Percentiles rank a stretch among this genome's conserved stretches.
phyloP scores from a whole-genome alignment of 2,329 filamentous ascomycete genomes.

The Ophiostoma sp. region DNA sequence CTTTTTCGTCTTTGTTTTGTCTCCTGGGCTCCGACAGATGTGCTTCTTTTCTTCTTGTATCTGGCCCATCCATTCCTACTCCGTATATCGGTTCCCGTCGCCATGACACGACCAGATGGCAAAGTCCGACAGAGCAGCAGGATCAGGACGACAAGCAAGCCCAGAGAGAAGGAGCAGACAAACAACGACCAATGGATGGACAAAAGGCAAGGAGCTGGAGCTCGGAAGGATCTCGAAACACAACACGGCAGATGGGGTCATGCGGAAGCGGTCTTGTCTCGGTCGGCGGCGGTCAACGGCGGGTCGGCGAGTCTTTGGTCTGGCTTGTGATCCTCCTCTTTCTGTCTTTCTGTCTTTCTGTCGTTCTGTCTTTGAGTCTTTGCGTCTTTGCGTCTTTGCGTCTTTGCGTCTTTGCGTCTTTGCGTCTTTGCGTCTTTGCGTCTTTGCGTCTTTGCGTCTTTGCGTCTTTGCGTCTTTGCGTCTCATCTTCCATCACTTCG shows the following conservation, averaged over 20 bases:
- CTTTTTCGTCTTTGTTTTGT: background rate
- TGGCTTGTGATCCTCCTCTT: constrained; percentile 13
- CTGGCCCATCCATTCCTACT: too few relatives aligned
- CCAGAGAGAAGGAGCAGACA: too few relatives aligned
- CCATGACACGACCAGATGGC: too few relatives aligned
- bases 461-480: background rate
- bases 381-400: background rate
- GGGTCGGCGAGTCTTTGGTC: constrained; percentile 14
- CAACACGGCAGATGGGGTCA: constrained; percentile 1
- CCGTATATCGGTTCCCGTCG: too few relatives aligned
- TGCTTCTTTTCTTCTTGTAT: too few relatives aligned
- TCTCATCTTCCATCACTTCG: background rate
- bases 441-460: background rate
- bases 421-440: background rate
- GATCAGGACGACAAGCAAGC: too few relatives aligned
- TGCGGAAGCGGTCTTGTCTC: constrained; percentile 5
- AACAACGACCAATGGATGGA: too few relatives aligned
- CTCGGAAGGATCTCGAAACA: constrained; percentile 14
- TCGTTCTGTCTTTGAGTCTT: background rate
- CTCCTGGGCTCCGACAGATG: background rate
- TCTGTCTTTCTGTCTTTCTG: background rate
- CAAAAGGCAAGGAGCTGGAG: background rate
- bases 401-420: background rate
- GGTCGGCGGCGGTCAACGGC: constrained; percentile 8
- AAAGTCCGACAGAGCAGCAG: too few relatives aligned